Conservation (phyloP, 73 alveolate species). For the Chromera velia region DNA sequence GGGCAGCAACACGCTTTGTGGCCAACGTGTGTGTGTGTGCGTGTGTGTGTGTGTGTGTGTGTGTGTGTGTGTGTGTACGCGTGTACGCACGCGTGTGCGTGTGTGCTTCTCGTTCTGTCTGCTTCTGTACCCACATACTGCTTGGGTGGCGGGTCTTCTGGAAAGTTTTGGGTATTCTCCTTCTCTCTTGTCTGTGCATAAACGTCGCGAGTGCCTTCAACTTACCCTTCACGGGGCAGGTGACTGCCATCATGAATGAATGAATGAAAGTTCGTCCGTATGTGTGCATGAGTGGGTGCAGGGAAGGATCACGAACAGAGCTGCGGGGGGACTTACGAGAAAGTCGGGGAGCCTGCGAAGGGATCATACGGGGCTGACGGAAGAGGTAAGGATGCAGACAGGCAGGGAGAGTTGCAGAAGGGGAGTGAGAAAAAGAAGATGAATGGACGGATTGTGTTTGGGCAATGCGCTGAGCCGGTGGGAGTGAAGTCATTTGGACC, state of each 20-base stretch:
- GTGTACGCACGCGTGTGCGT: no score
- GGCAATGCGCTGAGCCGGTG: neutral
- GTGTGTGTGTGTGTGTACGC: slow-evolving; percentile 48
- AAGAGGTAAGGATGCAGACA: neutral
- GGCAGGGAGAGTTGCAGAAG: neutral
- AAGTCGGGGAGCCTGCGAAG: slow-evolving; percentile 61
- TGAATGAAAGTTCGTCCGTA: no score
- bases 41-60: slow-evolving; percentile 31
- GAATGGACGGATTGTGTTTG: neutral
- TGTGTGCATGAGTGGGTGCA: no score
- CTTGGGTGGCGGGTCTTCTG: no score
- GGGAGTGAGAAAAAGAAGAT: neutral
- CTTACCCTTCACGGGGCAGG: no score
- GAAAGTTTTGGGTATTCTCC: no score
- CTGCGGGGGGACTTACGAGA: slow-evolving; percentile 67
- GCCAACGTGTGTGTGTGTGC: slow-evolving; percentile 34
- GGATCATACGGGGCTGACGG: slow-evolving; percentile 9
- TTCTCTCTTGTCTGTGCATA: no score
- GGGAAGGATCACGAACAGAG: slow-evolving; percentile 52
- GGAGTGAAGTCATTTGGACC: neutral
- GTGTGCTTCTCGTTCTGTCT: no score
- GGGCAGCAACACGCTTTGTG: no score
- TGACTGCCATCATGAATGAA: no score
- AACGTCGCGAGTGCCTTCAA: no score
- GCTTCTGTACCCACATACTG: no score